These are phyloP conservation scores for Candida freyschussii DNA, from an alignment of 1,139 yeast species.

Conservation along the genomic window DNA sequence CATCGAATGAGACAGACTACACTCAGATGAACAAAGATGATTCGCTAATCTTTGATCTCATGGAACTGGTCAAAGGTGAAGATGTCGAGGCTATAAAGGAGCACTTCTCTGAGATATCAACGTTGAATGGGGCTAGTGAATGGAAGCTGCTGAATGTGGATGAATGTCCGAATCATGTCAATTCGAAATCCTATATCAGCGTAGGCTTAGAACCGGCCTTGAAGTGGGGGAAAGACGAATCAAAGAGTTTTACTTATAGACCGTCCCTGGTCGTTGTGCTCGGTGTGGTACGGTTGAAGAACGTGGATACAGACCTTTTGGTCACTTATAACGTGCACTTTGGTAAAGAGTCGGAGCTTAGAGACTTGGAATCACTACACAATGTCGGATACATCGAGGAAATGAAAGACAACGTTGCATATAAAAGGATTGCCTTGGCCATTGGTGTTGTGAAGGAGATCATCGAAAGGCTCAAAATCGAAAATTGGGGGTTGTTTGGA, in stretches of 20 bases:
- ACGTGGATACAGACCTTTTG: constrained; percentile 56
- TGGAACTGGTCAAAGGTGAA: constrained; percentile 49
- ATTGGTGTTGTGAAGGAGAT: constrained; percentile 29
- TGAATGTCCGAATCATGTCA: constrained; percentile 5
- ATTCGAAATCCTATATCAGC: constrained; percentile 24
- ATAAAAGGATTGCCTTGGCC: constrained; percentile 29
- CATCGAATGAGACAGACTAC: constrained; percentile 32
- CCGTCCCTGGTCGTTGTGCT: constrained; percentile 42
- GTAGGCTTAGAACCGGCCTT: constrained; percentile 35
- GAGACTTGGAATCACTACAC: constrained; percentile 20
- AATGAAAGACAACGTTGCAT: constrained; percentile 22
- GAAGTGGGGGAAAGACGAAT: constrained; percentile 46
- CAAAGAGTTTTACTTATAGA: constrained; percentile 12
- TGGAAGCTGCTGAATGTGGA: constrained; percentile 23
- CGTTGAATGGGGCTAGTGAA: constrained; percentile 31
- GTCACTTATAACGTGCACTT: constrained; percentile 56
- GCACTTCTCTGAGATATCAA: constrained; percentile 40
- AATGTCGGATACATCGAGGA: constrained; percentile 7
- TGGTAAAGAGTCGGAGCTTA: constrained; percentile 22
- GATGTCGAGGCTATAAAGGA: constrained; percentile 34
- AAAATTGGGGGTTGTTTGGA: constrained; percentile 44
- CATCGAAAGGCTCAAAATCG: constrained; percentile 32
- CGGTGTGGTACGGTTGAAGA: constrained; percentile 47
- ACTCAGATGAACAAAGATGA: constrained; percentile 40
- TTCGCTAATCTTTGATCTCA: constrained; percentile 65